A percentile compares a stretch with the other conserved stretches of the same genome.
Conservation (phyloP, 495 filamentous ascomycete genomes). For the Eremomyces bilateralis region DNA sequence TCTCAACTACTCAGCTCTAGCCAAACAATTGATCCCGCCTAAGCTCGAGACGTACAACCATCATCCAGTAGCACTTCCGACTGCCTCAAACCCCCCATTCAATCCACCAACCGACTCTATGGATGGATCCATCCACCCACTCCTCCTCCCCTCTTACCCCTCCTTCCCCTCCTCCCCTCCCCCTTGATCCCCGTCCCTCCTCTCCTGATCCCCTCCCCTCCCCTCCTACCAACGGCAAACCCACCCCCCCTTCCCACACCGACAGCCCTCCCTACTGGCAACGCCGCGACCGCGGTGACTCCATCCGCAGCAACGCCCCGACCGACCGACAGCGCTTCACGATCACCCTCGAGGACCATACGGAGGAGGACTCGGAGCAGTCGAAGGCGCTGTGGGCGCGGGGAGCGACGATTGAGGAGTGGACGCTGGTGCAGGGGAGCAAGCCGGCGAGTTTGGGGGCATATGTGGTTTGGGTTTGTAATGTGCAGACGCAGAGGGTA, state of each 20-base stretch:
- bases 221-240: slow-evolving; percentile 3
- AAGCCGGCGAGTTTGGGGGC: slow-evolving; percentile 36
- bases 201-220: background rate
- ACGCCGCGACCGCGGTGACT: slow-evolving; percentile 14
- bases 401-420: slow-evolving; percentile 42
- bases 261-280: slow-evolving; percentile 21
- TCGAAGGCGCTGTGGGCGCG: slow-evolving; percentile 44
- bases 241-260: slow-evolving; percentile 3
- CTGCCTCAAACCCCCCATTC: background rate
- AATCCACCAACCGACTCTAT: slow-evolving; percentile 5
- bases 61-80: too few species aligned
- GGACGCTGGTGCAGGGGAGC: slow-evolving; percentile 38
- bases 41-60: too few species aligned
- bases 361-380: slow-evolving; percentile 37
- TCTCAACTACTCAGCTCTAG: too few species aligned
- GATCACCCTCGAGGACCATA: slow-evolving; percentile 53
- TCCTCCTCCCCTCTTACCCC: slow-evolving; percentile 7
- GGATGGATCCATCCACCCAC: slow-evolving; percentile 16
- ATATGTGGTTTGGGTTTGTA: slow-evolving; percentile 58
- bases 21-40: too few species aligned
- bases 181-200: slow-evolving; percentile 1
- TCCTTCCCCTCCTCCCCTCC: slow-evolving; percentile 5
- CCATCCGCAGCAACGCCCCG: slow-evolving; percentile 15
- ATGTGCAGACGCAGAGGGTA: slow-evolving; percentile 47
- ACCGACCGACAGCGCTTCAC: slow-evolving; percentile 11